phyloP scores from a whole-genome alignment of 108 stramenopile genomes.

The Discostella pseudostelligera region DNA sequence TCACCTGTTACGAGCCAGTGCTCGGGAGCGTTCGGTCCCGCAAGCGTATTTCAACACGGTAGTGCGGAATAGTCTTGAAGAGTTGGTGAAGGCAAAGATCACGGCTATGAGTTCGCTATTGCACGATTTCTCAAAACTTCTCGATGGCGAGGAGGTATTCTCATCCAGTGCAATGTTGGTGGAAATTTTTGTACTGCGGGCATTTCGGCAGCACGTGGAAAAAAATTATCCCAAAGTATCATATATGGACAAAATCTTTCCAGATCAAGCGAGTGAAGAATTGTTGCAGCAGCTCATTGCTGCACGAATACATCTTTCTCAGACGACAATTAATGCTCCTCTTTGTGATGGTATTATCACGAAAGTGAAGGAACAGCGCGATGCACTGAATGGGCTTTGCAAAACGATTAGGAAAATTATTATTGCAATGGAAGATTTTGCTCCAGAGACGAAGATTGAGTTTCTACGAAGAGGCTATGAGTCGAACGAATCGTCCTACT shows the following conservation, averaged over 20 bases:
- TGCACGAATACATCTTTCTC: constrained; percentile 24
- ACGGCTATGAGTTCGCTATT: constrained; percentile 15
- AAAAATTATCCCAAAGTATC: constrained; percentile 1
- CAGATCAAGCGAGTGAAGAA: constrained; percentile 21
- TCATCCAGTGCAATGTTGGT: constrained; percentile 13
- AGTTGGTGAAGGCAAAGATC: constrained; percentile 20
- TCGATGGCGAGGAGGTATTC: constrained; percentile 4
- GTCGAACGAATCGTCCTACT: background rate
- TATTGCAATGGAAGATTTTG: constrained; percentile 16
- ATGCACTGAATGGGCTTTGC: background rate
- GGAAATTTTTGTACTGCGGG: constrained; percentile 24
- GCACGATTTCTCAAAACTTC: background rate
- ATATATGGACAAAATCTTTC: constrained; percentile 11
- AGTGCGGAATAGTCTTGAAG: constrained; percentile 12
- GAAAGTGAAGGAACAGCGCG: constrained; percentile 19
- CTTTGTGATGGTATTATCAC: constrained; percentile 7
- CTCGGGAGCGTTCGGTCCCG: constrained; percentile 25
- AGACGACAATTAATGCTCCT: constrained; percentile 14
- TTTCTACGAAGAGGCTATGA: background rate
- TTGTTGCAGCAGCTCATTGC: constrained; percentile 20
- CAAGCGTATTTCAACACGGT: constrained; percentile 12
- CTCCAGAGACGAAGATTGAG: constrained; percentile 11
- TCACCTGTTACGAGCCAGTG: background rate
- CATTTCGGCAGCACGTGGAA: constrained; percentile 21
- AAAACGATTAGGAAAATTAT: constrained; percentile 12